Evolutionary conservation across 2,329 filamentous ascomycete genomes (phyloP).

Genomic region (Hypoxylon sp.): DNA sequence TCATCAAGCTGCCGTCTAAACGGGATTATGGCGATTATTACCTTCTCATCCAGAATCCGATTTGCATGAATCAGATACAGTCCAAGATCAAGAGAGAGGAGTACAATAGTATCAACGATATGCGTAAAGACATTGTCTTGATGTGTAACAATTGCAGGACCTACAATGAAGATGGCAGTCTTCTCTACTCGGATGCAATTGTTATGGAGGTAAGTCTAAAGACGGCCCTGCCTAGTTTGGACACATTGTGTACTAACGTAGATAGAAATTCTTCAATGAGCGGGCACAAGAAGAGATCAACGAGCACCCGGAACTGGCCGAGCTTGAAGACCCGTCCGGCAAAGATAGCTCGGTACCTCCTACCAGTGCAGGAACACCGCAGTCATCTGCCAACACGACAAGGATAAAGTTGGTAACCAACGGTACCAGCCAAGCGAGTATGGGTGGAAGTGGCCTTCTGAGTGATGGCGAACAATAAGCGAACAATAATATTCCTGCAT

Average conservation of each 20-base stretch:
- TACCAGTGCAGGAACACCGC: conserved; percentile 75
- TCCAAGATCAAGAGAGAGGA: conserved; percentile 97
- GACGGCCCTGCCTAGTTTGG: neutral
- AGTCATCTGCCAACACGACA: conserved; percentile 68
- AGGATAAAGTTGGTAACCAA: conserved; percentile 76
- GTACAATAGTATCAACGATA: conserved; percentile 84
- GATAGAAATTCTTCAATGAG: conserved; percentile 69
- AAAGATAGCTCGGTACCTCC: conserved; percentile 63
- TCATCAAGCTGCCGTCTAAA: conserved; percentile 91
- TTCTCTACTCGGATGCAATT: conserved; percentile 93
- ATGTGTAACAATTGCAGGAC: conserved; percentile 93
- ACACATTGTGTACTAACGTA: conserved; percentile 55
- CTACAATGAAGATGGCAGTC: conserved; percentile 96
- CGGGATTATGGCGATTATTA: conserved; percentile 96
- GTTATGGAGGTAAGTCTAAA: conserved; percentile 82
- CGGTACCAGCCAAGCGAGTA: conserved; percentile 49
- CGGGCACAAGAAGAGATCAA: conserved; percentile 68
- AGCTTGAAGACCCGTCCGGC: conserved; percentile 65
- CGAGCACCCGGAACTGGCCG: conserved; percentile 68
- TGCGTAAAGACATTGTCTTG: conserved; percentile 85
- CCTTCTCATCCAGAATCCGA: conserved; percentile 89
- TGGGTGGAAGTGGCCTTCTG: conserved; percentile 43
- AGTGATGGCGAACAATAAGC: conserved; percentile 53
- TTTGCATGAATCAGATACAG: conserved; percentile 95
- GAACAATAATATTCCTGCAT: conserved; percentile 43